Conservation (phyloP, 2,329 filamentous ascomycete species). For the Paramyrothecium sp. region DNA sequence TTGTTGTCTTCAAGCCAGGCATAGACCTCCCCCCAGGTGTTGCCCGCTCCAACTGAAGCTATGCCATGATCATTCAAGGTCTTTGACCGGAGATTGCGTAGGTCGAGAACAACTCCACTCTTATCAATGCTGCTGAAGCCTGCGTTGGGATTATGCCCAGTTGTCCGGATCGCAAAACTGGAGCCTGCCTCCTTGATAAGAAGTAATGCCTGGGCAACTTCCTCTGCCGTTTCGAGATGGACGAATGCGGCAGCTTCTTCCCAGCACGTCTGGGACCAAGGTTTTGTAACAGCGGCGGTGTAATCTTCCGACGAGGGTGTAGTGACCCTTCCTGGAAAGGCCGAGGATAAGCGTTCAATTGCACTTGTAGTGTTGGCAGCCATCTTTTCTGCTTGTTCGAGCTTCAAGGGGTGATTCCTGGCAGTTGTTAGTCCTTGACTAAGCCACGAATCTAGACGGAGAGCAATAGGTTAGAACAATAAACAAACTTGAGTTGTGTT, state of each 20-base stretch:
- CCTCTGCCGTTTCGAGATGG: background rate
- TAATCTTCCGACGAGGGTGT: background rate
- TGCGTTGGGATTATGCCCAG: background rate
- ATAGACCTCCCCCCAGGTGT: slow-evolving; percentile 2
- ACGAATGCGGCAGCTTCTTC: background rate
- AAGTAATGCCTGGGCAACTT: background rate
- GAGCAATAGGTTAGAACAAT: no score
- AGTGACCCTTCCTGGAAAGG: background rate
- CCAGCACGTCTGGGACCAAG: slow-evolving; percentile 1
- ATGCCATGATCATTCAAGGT: background rate
- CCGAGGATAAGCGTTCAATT: background rate
- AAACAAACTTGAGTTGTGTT: no score
- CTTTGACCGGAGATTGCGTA: background rate
- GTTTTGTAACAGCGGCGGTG: background rate
- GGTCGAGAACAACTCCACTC: background rate
- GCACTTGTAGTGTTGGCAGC: background rate
- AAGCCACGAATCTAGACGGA: no score
- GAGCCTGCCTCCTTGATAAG: background rate
- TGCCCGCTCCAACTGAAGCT: background rate
- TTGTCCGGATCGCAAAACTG: background rate
- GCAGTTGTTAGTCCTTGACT: no score
- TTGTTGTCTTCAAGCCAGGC: background rate
- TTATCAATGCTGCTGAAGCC: background rate
- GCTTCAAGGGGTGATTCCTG: no score
- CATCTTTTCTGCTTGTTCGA: no score